These are phyloP conservation scores for Stachybotrys chlorohalonatus DNA, from an alignment of 2,329 filamentous ascomycete species.

Conservation along the genomic window DNA sequence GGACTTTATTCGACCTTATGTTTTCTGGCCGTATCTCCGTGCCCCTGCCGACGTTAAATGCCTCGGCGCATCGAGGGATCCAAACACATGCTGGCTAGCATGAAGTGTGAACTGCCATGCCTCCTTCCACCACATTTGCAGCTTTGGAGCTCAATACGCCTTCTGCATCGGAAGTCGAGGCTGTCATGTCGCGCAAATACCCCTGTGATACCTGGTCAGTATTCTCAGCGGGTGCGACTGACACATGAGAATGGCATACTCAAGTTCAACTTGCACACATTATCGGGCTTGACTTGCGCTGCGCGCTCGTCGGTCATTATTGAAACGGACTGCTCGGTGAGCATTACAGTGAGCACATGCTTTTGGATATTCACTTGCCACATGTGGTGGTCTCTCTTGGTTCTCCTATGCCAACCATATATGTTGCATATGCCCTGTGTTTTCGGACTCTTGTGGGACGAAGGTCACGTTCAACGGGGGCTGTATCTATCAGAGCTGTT, in stretches of 20 bases:
- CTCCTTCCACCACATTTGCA: slow-evolving; percentile 20
- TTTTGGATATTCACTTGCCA: slow-evolving; percentile 1
- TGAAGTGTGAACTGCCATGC: slow-evolving; percentile 7
- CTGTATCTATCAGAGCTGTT: neutral
- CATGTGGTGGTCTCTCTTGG: neutral
- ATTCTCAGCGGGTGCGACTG: slow-evolving; percentile 15
- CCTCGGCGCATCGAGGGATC: slow-evolving; percentile 5
- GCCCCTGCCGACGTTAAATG: slow-evolving; percentile 16
- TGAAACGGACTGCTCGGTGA: slow-evolving; percentile 26
- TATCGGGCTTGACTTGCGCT: neutral
- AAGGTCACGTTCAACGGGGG: no score
- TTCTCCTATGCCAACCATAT: neutral
- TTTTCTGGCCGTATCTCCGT: slow-evolving; percentile 28
- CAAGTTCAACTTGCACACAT: neutral
- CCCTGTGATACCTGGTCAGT: slow-evolving; percentile 45
- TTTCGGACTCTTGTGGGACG: no score
- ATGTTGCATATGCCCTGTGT: neutral
- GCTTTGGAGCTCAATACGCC: slow-evolving; percentile 19
- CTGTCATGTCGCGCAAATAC: slow-evolving; percentile 40
- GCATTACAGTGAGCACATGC: slow-evolving; percentile 42
- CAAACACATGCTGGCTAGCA: neutral
- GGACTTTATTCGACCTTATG: slow-evolving; percentile 60
- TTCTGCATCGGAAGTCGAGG: slow-evolving; percentile 47
- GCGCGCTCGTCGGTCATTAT: slow-evolving; percentile 8
- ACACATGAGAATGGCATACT: slow-evolving; percentile 8